Base-by-base conservation (phyloP, 2,329 filamentous ascomycete genomes). In the Ophiostoma sp. region DNA sequence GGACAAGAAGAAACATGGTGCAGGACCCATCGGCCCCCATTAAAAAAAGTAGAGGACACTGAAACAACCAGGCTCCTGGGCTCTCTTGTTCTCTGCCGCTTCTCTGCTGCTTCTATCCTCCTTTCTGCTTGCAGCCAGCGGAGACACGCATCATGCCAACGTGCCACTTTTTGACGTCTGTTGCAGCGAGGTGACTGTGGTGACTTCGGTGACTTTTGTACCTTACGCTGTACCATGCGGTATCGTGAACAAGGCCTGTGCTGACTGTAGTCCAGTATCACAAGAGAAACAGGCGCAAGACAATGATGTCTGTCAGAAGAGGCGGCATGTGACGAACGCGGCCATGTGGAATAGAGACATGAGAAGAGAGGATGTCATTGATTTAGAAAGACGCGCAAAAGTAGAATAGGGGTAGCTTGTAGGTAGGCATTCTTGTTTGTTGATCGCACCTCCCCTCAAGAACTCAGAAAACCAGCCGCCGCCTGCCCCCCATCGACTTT, bases 81-180 rank as follows among this genome's bases (percentile, higher is more conserved):
- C 55, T 33, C 33, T 8, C 31, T 25, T 48, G 7, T 39, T 15
- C 17, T 39, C 31, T 42, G 19, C 19, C n/a, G 25, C 15, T 48
- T 15, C 15, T 48, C 42, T 48, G 11, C 42, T 48, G 42, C 42
- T 48, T 2, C 42, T 48, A 17, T 48, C 15, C 42, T 19, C 50
- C 19, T 28, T 48, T 36, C 69, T 70, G 69, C 31, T 70, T 70
- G 68, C 69, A 50, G 69, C 36, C 22, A 71, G 69, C 55, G 17
- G 36, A 61, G 69, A 71, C 25, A 50, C 25, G 66, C 15, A 68
- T 25, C 45, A 52, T 42, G 45, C 45, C 66, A 68, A 69, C 66
- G 48, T 39, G 28, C 66, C 42, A 33, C 42, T 8, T 66, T 50
- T 33, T 31, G n/a, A 55, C 50, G n/a, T 25, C 22, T 55, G n/a